phyloP scores from a whole-genome alignment of 441 rosid genomes.

The Gossypium schwendimanii region DNA sequence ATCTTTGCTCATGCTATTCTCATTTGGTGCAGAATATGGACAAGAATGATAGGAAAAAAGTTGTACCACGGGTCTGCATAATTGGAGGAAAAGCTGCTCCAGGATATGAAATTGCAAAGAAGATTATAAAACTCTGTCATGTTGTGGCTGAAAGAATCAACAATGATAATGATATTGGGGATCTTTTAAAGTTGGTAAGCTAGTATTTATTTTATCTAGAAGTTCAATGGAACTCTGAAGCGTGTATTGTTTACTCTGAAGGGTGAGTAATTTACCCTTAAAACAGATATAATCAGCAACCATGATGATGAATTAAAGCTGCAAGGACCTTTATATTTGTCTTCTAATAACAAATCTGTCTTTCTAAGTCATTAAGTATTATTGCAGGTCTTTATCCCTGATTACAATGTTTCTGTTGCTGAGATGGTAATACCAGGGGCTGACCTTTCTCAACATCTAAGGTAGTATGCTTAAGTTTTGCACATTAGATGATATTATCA shows the following conservation, averaged over 20 bases:
- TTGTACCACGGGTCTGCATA: constrained; percentile 50
- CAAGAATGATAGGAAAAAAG: constrained; percentile 34
- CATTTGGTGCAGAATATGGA: constrained; percentile 34
- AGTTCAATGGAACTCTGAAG: neutral
- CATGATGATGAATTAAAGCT: neutral
- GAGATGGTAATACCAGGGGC: constrained; percentile 57
- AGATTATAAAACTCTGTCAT: constrained; percentile 41
- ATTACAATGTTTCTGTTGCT: constrained; percentile 57
- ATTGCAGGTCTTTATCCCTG: constrained; percentile 52
- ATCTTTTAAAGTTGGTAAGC: constrained; percentile 46
- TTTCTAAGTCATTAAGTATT: neutral
- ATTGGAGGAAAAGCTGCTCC: constrained; percentile 63
- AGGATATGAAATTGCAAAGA: constrained; percentile 47
- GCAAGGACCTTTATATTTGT: neutral
- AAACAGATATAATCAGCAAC: constrained; percentile 1
- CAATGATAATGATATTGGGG: constrained; percentile 41
- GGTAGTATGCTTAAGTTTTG: constrained; percentile 20
- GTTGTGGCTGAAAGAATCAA: constrained; percentile 45
- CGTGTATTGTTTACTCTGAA: neutral
- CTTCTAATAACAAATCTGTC: neutral
- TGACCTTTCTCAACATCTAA: constrained; percentile 60
- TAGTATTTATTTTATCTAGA: neutral
- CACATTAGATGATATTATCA: neutral
- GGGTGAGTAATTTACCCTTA: neutral
- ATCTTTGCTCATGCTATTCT: constrained; percentile 10